A percentile compares a stretch with the other conserved stretches of the same genome.
phyloP scores from a whole-genome alignment of 208 protist species.

The Leishmania arabica region DNA sequence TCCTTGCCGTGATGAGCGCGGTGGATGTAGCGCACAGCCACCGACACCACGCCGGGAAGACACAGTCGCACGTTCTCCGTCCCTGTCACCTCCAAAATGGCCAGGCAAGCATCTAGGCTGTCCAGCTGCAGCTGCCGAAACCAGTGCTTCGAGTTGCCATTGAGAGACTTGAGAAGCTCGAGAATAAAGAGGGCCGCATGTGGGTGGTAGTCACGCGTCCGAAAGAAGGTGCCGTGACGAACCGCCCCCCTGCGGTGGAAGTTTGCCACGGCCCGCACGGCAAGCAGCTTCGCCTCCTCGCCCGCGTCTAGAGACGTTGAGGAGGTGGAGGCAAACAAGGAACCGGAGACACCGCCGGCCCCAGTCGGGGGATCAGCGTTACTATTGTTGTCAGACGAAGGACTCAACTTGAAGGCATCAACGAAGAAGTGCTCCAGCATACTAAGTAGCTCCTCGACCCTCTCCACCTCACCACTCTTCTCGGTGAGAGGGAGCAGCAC shows the following conservation, averaged over 20 bases:
- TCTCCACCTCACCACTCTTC: conserved; percentile 44
- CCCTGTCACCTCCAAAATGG: conserved; percentile 63
- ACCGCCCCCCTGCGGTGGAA: conserved; percentile 52
- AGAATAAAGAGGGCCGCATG: conserved; percentile 86
- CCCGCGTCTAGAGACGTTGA: conserved; percentile 48
- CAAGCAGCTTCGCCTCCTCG: conserved; percentile 72
- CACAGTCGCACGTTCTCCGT: conserved; percentile 56
- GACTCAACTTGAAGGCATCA: conserved; percentile 47
- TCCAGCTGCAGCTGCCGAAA: conserved; percentile 78
- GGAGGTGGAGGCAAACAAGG: background rate
- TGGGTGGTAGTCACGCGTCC: conserved; percentile 49
- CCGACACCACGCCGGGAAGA: conserved; percentile 79
- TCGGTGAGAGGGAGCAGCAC: conserved; percentile 33
- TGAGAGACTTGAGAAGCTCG: conserved; percentile 72
- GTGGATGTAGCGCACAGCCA: conserved; percentile 66
- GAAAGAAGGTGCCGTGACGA: conserved; percentile 50
- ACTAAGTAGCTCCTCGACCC: conserved; percentile 42
- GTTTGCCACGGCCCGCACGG: conserved; percentile 49
- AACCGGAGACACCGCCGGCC: background rate
- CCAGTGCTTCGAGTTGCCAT: conserved; percentile 75
- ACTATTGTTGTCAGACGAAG: conserved; percentile 9
- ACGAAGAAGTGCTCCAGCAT: conserved; percentile 78
- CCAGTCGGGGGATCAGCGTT: background rate
- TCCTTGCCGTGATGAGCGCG: conserved; percentile 75
- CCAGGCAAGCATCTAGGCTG: conserved; percentile 55